A percentile compares a stretch with the other conserved stretches of the same genome.
These are phyloP conservation scores for Aspergillus intermedius DNA, from an alignment of 2,329 filamentous ascomycete species.

Conservation along the genomic window DNA sequence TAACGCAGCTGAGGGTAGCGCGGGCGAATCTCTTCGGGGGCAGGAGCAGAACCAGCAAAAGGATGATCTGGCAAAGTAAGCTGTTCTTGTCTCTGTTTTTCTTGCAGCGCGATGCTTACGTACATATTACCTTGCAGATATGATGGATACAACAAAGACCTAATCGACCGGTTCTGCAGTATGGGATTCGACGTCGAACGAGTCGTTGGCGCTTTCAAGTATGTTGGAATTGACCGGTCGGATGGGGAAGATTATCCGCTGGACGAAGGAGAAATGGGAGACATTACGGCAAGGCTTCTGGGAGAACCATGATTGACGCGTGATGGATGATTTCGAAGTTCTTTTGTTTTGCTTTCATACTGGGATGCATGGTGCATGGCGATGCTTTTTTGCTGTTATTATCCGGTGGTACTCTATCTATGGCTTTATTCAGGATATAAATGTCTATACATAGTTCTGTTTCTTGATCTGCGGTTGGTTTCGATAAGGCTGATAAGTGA, in stretches of 20 bases:
- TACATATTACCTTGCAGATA: constrained; percentile 52
- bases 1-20: constrained; percentile 48
- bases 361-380: constrained; percentile 25
- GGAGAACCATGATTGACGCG: constrained; percentile 57
- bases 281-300: constrained; percentile 77
- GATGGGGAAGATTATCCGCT: constrained; percentile 74
- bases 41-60: constrained; percentile 52
- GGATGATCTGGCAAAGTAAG: constrained; percentile 50
- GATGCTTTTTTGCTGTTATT: constrained; percentile 11
- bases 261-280: constrained; percentile 85
- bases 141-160: constrained; percentile 74
- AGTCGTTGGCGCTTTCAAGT: constrained; percentile 79
- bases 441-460: not conserved
- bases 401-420: not conserved
- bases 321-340: constrained; percentile 7
- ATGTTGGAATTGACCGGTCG: constrained; percentile 72
- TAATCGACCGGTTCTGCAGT: constrained; percentile 74
- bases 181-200: constrained; percentile 89
- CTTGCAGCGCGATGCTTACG: constrained; percentile 16
- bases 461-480: not conserved
- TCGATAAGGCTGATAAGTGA: too few species aligned
- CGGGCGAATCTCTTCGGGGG: constrained; percentile 48
- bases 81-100: not conserved
- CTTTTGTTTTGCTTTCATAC: constrained; percentile 2
- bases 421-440: not conserved